A percentile compares a stretch with the other conserved stretches of the same genome.
These are phyloP conservation scores for Tricholoma bakamatsutake DNA, from an alignment of 768 basidiomycete genomes.

Conservation along the genomic window DNA sequence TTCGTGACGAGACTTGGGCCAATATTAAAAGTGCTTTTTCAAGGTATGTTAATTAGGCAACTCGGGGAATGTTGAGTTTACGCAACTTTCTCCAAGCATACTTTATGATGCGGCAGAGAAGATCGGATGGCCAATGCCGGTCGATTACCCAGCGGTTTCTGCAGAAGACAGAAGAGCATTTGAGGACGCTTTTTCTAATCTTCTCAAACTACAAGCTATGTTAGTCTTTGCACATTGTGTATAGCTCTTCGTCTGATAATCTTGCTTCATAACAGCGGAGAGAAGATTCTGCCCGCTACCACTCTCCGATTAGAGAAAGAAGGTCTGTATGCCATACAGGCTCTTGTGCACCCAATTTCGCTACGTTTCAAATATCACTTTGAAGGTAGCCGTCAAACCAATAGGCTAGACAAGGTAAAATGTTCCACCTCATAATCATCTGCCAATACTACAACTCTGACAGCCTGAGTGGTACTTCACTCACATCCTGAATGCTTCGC, in stretches of 20 bases:
- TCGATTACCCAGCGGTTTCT: conserved; percentile 54
- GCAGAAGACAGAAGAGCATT: conserved; percentile 56
- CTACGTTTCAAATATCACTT: conserved; percentile 95
- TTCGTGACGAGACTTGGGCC: conserved; percentile 71
- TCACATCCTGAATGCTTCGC: conserved; percentile 80
- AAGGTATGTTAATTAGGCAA: conserved; percentile 37
- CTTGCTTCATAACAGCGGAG: conserved; percentile 36
- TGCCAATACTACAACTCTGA: not conserved
- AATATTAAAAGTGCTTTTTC: conserved; percentile 65
- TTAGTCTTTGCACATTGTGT: conserved; percentile 31
- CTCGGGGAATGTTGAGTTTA: not conserved
- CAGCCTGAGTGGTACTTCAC: conserved; percentile 98
- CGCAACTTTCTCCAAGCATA: conserved; percentile 34
- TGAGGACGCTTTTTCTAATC: conserved; percentile 69
- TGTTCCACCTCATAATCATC: not conserved
- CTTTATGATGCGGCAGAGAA: conserved; percentile 63
- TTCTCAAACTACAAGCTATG: conserved; percentile 76
- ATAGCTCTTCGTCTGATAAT: not conserved
- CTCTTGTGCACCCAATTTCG: conserved; percentile 76
- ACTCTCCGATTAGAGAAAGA: conserved; percentile 32
- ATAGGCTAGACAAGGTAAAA: conserved; percentile 83
- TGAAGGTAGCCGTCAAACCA: conserved; percentile 80
- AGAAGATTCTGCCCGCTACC: conserved; percentile 29
- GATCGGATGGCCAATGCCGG: conserved; percentile 79
- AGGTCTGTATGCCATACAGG: conserved; percentile 78